Evolutionary conservation across 148 eudicot species (phyloP), one percentile per base, ranked within the genome.

Genomic region (Rhododendron williamsianum): DNA sequence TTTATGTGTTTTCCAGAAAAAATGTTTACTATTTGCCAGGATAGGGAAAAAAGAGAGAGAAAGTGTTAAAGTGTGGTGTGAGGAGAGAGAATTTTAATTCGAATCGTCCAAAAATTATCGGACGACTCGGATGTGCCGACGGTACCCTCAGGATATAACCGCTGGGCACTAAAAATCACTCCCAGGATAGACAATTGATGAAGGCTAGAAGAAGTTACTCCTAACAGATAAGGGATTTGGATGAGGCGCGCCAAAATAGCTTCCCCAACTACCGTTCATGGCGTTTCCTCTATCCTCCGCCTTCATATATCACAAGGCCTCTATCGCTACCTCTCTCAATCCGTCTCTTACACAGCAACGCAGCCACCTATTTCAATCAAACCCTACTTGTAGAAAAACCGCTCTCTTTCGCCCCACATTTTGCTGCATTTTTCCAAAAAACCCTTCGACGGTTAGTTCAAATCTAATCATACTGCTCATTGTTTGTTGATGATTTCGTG

Each of bases 241-340:
- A 86, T 77, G 86, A 85, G 87, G 90, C 89, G 91, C 91, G 86
- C 83, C 89, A 86, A 87, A 83, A 69, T 58, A 81, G 82, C 86
- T 56, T 21, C 9, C 87, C 30, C 30, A 84, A 49, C 72, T 16
- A 63, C 46, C 85, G 0, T 81, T 84, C 87, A 93, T 93, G 95
- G 93, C 94, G 80, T 86, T 87, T 38, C 88, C 90, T 58, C 46
- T 90, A 46, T 87, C 89, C 25, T 89, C 90, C 71, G 38, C 87
- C 56, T 13, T 85, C 80, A 15, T 73, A 85, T 48, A 80, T 48
- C 87, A 36, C 67, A 77, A 82, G 48, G 10, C 81, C 8, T 36
- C 81, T 13, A 27, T 45, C 76, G 78, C 77, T 25, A n/a, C 83
- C 80, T 58, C 86, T 21, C 54, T 81, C 35, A 38, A 16, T 78